These are phyloP conservation scores for Delonix regia DNA, from an alignment of 306 rosid genomes.

Conservation along the genomic window DNA sequence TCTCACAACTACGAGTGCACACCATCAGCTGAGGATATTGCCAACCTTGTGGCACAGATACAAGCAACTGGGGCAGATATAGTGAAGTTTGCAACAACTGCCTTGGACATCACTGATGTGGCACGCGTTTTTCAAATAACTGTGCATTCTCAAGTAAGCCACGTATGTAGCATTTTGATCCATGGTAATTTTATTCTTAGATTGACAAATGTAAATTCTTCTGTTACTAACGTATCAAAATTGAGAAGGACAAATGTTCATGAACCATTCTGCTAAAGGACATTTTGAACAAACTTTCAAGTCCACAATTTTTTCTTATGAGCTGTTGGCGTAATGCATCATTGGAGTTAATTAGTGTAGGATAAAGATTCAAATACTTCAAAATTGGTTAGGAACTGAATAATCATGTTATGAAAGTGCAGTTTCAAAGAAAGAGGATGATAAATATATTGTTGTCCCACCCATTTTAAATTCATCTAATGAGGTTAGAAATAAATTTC, in stretches of 20 bases:
- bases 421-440: neutral
- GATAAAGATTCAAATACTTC: neutral
- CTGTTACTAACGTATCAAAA: neutral
- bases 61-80: slow-evolving; percentile 94
- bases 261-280: neutral
- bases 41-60: slow-evolving; percentile 84
- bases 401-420: neutral
- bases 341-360: slow-evolving; percentile 24
- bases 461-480: slow-evolving; percentile 16
- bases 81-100: slow-evolving; percentile 92
- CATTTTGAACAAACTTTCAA: slow-evolving; percentile 6
- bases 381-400: neutral
- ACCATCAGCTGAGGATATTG: slow-evolving; percentile 89
- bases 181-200: neutral
- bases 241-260: neutral
- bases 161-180: slow-evolving; percentile 26
- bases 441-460: neutral
- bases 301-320: neutral
- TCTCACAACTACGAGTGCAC: slow-evolving; percentile 87
- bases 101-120: slow-evolving; percentile 85
- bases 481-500: slow-evolving; percentile 5
- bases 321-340: slow-evolving; percentile 16
- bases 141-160: slow-evolving; percentile 87
- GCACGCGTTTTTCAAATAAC: slow-evolving; percentile 76
- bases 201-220: neutral